Evolutionary conservation across 768 basidiomycete genomes (phyloP).

Genomic region (Epithele typhae): DNA sequence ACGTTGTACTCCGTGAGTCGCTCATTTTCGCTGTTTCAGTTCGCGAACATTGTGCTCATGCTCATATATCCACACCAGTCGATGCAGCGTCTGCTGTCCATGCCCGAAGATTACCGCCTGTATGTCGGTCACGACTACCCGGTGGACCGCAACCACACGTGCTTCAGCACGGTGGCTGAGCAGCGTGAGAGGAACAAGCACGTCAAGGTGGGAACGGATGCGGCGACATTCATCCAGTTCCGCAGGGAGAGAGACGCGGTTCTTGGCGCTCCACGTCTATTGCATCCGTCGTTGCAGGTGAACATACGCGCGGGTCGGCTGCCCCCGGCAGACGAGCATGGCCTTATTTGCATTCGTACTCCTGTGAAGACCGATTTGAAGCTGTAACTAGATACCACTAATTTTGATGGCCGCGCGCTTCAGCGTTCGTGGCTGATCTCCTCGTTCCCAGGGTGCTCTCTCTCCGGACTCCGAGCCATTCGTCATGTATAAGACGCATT

Average conservation of each 20-base stretch:
- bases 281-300: conserved; percentile 35
- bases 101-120: conserved; percentile 30
- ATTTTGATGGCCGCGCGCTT: too few species aligned
- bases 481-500: too few species aligned
- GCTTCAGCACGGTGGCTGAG: conserved; percentile 31
- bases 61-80: conserved; percentile 22
- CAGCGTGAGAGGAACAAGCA: conserved; percentile 29
- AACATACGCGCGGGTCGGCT: conserved; percentile 35
- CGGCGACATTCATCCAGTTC: conserved; percentile 27
- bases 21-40: conserved; percentile 7
- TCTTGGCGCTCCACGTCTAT: conserved; percentile 29
- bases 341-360: conserved; percentile 22
- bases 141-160: conserved; percentile 22
- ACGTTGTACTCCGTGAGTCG: conserved; percentile 28
- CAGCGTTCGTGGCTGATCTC: too few species aligned
- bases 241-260: conserved; percentile 29
- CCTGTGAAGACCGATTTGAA: conserved; percentile 16
- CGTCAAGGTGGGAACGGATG: conserved; percentile 24
- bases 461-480: too few species aligned
- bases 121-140: conserved; percentile 39
- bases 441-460: too few species aligned
- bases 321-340: conserved; percentile 23
- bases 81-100: conserved; percentile 31
- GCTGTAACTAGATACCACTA: too few species aligned
- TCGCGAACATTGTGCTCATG: too few species aligned